These are phyloP conservation scores for Heterobasidion annosum DNA, from an alignment of 1,284 basidiomycete genomes.

Conservation along the genomic window DNA sequence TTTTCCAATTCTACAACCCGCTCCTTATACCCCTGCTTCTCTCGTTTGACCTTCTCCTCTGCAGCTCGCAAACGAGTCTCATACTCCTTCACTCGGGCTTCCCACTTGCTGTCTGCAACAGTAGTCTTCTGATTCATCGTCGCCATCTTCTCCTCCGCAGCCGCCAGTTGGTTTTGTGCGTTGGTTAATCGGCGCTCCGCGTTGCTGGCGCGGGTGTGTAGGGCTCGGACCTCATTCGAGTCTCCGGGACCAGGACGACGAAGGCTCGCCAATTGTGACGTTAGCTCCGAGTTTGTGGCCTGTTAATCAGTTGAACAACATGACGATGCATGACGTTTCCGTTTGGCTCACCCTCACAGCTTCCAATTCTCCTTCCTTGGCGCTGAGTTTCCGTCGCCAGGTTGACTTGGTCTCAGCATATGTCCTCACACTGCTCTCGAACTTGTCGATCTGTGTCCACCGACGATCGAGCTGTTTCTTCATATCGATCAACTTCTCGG, in stretches of 20 bases:
- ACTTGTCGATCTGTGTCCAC: slow-evolving; percentile 91
- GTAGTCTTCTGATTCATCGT: slow-evolving; percentile 62
- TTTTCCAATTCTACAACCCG: slow-evolving; percentile 60
- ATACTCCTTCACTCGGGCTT: slow-evolving; percentile 86
- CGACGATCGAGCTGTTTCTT: slow-evolving; percentile 82
- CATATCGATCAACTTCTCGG: slow-evolving; percentile 71
- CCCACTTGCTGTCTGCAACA: slow-evolving; percentile 81
- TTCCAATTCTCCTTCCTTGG: slow-evolving; percentile 87
- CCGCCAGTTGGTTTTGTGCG: slow-evolving; percentile 74
- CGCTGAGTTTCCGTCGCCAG: slow-evolving; percentile 78
- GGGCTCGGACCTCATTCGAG: slow-evolving; percentile 61
- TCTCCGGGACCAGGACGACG: slow-evolving; percentile 63
- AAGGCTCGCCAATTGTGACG: slow-evolving; percentile 60
- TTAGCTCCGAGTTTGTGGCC: slow-evolving; percentile 71
- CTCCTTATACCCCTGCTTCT: slow-evolving; percentile 93
- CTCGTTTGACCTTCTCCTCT: slow-evolving; percentile 92
- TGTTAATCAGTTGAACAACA: slow-evolving; percentile 18
- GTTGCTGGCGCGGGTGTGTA: slow-evolving; percentile 65
- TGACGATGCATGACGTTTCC: background rate
- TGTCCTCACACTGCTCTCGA: slow-evolving; percentile 82
- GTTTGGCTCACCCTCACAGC: slow-evolving; percentile 55
- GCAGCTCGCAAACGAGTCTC: slow-evolving; percentile 77
- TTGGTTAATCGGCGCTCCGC: slow-evolving; percentile 79
- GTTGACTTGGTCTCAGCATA: slow-evolving; percentile 78
- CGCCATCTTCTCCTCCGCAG: slow-evolving; percentile 78